These are phyloP conservation scores for Beauveria bassiana DNA, from an alignment of 2,329 filamentous ascomycete species.

Conservation along the genomic window DNA sequence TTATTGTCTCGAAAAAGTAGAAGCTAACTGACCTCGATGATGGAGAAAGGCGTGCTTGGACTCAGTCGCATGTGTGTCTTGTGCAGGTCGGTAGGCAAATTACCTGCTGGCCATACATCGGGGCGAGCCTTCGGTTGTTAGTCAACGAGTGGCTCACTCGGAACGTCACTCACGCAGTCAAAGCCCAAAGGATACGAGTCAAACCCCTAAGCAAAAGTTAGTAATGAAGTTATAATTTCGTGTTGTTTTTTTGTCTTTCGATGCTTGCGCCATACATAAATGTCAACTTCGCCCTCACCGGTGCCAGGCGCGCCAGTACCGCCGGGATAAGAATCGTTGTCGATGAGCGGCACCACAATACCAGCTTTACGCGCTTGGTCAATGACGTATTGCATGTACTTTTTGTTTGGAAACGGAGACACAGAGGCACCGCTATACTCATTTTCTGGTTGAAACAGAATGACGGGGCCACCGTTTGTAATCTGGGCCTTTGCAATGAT, in stretches of 20 bases:
- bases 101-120: conserved; percentile 22
- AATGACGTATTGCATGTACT: conserved; percentile 64
- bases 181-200: conserved; percentile 57
- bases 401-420: conserved; percentile 52
- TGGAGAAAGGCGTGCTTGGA: conserved; percentile 56
- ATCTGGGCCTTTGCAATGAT: conserved; percentile 71
- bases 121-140: conserved; percentile 38
- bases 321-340: conserved; percentile 57
- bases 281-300: conserved; percentile 45
- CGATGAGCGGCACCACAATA: conserved; percentile 67
- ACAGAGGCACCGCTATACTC: conserved; percentile 56
- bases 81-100: conserved; percentile 39
- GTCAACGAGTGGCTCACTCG: neutral
- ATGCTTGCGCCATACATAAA: conserved; percentile 36
- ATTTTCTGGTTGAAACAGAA: conserved; percentile 75
- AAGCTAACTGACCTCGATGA: conserved; percentile 42
- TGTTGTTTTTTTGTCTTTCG: no score
- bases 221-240: neutral
- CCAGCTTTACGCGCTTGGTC: conserved; percentile 61
- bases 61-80: conserved; percentile 51
- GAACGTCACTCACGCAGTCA: conserved; percentile 32
- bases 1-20: neutral
- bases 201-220: conserved; percentile 35
- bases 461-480: conserved; percentile 73
- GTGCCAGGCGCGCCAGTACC: conserved; percentile 59